Evolutionary conservation across 441 rosid genomes (phyloP).

Genomic region (Corymbia calophylla): DNA sequence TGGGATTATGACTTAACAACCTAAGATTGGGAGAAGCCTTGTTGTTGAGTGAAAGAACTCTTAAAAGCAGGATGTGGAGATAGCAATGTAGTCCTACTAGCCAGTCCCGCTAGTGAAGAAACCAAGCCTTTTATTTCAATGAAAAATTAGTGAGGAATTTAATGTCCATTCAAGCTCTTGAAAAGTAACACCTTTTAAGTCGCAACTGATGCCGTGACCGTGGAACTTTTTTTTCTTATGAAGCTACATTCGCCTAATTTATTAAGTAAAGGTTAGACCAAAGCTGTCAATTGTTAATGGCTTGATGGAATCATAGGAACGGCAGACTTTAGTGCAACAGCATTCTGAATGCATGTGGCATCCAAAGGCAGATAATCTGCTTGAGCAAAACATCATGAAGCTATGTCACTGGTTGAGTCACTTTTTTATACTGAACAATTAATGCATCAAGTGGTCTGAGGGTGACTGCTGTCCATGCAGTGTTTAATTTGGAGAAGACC

Average conservation of each 20-base stretch:
- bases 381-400: not conserved
- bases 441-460: not conserved
- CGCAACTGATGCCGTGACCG: not conserved
- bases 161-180: not conserved
- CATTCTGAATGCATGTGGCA: not conserved
- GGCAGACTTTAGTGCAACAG: not conserved
- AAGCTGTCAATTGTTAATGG: not conserved
- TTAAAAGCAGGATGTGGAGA: not conserved
- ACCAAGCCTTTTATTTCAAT: not conserved
- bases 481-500: conserved; percentile 89
- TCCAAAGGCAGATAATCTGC: not conserved
- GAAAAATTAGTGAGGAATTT: not conserved
- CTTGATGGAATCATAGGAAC: not conserved
- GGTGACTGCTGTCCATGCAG: conserved; percentile 29
- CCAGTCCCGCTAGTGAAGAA: not conserved
- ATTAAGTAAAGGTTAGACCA: not conserved
- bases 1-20: not conserved
- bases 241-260: not conserved
- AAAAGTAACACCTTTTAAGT: not conserved
- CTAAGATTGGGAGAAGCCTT: not conserved
- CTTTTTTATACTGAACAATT: not conserved
- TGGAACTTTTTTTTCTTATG: not conserved
- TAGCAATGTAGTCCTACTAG: not conserved
- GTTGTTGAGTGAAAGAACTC: not conserved
- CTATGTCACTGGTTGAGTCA: not conserved